Evolutionary conservation across 169 alveolate genomes (phyloP), one percentile per base, ranked within the genome.

Genomic region (Eimeria falciformis): DNA sequence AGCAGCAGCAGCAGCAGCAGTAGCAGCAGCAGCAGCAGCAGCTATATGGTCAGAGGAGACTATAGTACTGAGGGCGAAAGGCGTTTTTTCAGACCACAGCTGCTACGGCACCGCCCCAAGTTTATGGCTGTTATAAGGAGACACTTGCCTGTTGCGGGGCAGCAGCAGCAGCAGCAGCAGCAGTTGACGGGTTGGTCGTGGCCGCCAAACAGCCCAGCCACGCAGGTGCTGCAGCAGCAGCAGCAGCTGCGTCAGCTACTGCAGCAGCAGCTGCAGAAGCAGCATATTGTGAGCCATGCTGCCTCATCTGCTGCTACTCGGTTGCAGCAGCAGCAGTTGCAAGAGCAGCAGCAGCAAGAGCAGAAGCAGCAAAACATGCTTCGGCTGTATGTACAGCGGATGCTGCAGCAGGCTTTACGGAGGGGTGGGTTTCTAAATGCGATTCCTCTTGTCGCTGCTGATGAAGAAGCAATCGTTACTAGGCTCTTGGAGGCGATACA

Each of bases 191-290:
- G 62, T 7, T 50, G 62, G 62, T 50, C 62, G 62, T 50, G 62
- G 62, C n/a, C 14, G 7, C 62, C 62, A 11, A 50, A 50, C 62
- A 50, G 62, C 14, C 62, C 62, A 7, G 62, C 62, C 14, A 50
- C 62, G n/a, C 58, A 71, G 50, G 6, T 33, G 56, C 56, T 9
- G 84, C 84, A 75, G 84, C 84, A 75, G 65, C 66, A 75, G 84
- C 62, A 5, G 65, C 17, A 43, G 84, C 62, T 6, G 84, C 84
- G 40, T 40, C 84, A 75, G n/a, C 0, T 14, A 21, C 33, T 12
- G 84, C 27, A 45, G 84, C 84, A 75, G 84, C 84, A 43, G 65
- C 84, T 6, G 23, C 65, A 17, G 66, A 33, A 18, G 65, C 65
- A 40, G 84, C 84, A 75, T 40, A 58, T 58, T 5, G 7, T 58